Percentiles rank a stretch among this genome's conserved stretches.
phyloP scores from a whole-genome alignment of 768 basidiomycete species.

The Krasilnikovozyma curviuscula region DNA sequence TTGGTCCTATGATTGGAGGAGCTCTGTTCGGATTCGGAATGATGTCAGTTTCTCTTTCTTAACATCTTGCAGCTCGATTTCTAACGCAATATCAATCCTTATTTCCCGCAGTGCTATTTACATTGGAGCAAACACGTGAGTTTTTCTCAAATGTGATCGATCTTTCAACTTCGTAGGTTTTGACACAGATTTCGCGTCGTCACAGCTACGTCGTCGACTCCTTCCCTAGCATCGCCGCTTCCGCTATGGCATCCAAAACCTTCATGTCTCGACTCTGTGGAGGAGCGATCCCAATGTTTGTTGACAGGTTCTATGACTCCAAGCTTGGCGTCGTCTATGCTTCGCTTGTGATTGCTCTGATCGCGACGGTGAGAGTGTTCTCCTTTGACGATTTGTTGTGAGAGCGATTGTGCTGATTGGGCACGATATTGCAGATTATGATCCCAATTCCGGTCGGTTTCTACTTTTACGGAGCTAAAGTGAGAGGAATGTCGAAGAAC shows the following conservation, averaged over 20 bases:
- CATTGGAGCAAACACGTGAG: conserved; percentile 2
- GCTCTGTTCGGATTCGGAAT: too few relatives aligned
- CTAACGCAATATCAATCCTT: background rate
- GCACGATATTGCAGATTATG: too few relatives aligned
- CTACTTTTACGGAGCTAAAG: conserved; percentile 43
- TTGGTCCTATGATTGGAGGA: too few relatives aligned
- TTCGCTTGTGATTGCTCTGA: too few relatives aligned
- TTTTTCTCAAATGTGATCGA: too few relatives aligned
- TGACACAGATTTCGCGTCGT: too few relatives aligned
- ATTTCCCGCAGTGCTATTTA: background rate
- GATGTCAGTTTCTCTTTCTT: background rate
- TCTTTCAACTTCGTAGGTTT: too few relatives aligned
- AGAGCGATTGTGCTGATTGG: too few relatives aligned
- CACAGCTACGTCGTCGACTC: conserved; percentile 4
- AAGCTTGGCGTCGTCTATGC: too few relatives aligned
- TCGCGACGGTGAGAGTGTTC: too few relatives aligned
- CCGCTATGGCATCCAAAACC: conserved; percentile 8
- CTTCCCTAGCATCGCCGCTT: conserved; percentile 7
- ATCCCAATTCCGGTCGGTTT: conserved; percentile 48
- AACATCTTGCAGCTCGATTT: background rate
- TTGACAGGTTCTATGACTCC: conserved; percentile 1
- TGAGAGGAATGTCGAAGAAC: conserved; percentile 38
- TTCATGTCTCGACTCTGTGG: conserved; percentile 3
- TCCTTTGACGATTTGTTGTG: too few relatives aligned
- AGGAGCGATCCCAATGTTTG: conserved; percentile 7